Evolutionary conservation across 352 stramenopile species (phyloP).

Genomic region (Phytophthora podocarpi): DNA sequence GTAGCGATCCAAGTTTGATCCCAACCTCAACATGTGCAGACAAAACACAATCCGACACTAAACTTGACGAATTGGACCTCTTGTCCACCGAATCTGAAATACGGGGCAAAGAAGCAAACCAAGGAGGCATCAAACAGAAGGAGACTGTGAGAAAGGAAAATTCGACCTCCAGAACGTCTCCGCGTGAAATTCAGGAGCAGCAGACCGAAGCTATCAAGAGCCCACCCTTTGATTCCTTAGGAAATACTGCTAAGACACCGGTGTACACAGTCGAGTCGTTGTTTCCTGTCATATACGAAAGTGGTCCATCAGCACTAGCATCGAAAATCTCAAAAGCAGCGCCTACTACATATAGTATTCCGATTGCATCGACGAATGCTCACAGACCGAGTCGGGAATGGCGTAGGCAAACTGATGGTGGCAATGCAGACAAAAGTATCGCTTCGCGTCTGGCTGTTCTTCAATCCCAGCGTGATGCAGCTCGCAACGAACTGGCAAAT

Average conservation of each 20-base stretch:
- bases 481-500: constrained; percentile 21
- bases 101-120: constrained; percentile 1
- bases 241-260: background rate
- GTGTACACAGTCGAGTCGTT: constrained; percentile 44
- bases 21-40: background rate
- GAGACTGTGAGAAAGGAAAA: background rate
- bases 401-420: constrained; percentile 11
- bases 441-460: constrained; percentile 12
- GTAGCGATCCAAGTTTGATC: background rate
- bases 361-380: background rate
- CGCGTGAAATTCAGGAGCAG: constrained; percentile 1
- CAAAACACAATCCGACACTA: background rate
- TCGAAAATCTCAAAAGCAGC: constrained; percentile 1
- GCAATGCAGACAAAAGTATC: background rate
- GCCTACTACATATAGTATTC: no score
- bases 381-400: background rate
- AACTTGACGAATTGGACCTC: background rate
- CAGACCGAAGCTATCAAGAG: background rate
- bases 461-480: constrained; percentile 19
- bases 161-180: background rate
- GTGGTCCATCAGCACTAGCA: background rate
- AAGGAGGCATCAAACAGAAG: background rate
- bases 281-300: constrained; percentile 53
- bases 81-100: background rate
- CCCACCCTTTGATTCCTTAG: background rate